Conservation (phyloP, 768 basidiomycete genomes). For the Fibroporia radiculosa region DNA sequence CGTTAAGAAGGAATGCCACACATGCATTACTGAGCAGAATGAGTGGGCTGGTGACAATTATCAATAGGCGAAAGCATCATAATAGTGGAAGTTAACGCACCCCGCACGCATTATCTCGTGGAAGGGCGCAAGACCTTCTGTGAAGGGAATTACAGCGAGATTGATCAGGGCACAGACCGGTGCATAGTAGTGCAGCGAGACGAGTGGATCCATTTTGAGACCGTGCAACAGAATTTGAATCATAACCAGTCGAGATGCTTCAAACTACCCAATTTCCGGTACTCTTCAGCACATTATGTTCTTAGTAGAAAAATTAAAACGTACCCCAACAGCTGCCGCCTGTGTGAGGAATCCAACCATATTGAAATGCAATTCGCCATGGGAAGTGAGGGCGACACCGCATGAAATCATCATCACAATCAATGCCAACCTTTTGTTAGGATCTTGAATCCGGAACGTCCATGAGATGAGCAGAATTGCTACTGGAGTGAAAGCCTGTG, state of each 20-base stretch:
- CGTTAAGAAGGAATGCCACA: conserved; percentile 83
- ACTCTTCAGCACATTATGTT: not conserved
- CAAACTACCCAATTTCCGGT: conserved; percentile 48
- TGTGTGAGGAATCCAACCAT: conserved; percentile 84
- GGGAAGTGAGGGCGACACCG: conserved; percentile 86
- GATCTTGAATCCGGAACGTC: conserved; percentile 82
- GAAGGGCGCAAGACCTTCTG: conserved; percentile 87
- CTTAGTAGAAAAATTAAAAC: conserved; percentile 26
- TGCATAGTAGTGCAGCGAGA: conserved; percentile 93
- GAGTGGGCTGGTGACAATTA: conserved; percentile 39
- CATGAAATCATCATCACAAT: conserved; percentile 89
- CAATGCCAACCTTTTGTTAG: conserved; percentile 66
- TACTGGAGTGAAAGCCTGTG: conserved; percentile 82
- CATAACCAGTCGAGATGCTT: conserved; percentile 91
- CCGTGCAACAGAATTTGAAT: conserved; percentile 93
- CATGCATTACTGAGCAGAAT: conserved; percentile 78
- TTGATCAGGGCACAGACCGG: conserved; percentile 93
- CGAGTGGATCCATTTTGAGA: conserved; percentile 95
- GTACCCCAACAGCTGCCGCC: conserved; percentile 74
- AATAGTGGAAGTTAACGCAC: conserved; percentile 11
- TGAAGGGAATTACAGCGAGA: conserved; percentile 79
- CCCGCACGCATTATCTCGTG: conserved; percentile 45
- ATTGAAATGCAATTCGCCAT: conserved; percentile 83
- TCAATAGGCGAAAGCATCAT: not conserved
- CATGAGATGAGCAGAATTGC: conserved; percentile 93